Evolutionary conservation across 805 yeast genomes (phyloP), one percentile per base, ranked within the genome.

Genomic region (Metschnikowia henanensis): DNA sequence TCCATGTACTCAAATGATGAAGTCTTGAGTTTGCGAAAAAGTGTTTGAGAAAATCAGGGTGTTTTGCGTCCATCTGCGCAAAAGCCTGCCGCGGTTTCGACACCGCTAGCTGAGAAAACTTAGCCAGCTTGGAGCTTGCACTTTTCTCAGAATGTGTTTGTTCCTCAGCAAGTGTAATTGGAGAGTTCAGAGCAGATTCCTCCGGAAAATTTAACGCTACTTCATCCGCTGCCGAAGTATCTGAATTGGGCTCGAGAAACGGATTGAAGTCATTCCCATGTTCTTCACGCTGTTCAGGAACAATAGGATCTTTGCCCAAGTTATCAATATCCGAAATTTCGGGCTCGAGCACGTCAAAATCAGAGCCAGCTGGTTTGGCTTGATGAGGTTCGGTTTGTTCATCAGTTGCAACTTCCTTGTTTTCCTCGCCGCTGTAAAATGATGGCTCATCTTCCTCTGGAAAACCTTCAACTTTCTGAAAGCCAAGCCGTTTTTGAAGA

Each of bases 1-100:
- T 92, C 94, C 96, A 88, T 3, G 82, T 74, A 51, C 96, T 87
- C 35, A 94, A 68, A 62, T 90, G 96, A 58, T 94, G 98, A 23
- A 92, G 66, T 39, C 98, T 70, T 1, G 97, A 91, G 41, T 84
- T 82, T 6, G 82, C 76, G 62, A 90, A 92, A 61, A 85, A 92
- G 29, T 73, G 74, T 16, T 73, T 57, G 22, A 94, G 64, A 55
- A 90, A 92, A 39, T 81, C 77, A 0, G 97, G 96, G 56, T 87
- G 83, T 42, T 77, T 79, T 26, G 96, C 87, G 57, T 84, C 84
- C 56, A 52, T 53, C 21, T 50, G 54, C 2, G 45, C 50, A 23
- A 47, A 47, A 3, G 45, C 43, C 3, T 37, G 35, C n/a, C 53
- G 26, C n/a, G 47, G 44, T 10, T 37, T 44, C 4, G 55, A 40